Evolutionary conservation across 345 rosid species (phyloP).

Genomic region (Moringa oleifera): DNA sequence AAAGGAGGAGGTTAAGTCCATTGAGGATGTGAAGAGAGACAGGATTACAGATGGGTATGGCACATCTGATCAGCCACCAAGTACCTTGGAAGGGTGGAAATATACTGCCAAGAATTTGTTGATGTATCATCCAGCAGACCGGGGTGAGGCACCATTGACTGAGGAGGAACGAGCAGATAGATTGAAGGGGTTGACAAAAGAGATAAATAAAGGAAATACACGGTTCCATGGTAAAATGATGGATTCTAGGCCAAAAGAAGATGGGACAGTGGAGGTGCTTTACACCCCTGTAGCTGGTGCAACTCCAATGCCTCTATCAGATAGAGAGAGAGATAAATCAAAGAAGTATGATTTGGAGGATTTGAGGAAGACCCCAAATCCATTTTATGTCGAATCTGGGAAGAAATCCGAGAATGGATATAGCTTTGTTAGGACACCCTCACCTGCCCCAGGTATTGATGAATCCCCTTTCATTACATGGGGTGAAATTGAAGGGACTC

Average conservation of each 20-base stretch:
- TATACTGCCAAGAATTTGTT: constrained; percentile 83
- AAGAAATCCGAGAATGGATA: constrained; percentile 86
- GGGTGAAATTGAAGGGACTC: constrained; percentile 99
- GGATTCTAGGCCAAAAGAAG: constrained; percentile 81
- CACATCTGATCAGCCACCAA: constrained; percentile 85
- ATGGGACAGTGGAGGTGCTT: constrained; percentile 73
- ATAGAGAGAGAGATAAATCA: constrained; percentile 64
- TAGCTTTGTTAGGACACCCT: constrained; percentile 85
- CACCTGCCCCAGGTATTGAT: constrained; percentile 91
- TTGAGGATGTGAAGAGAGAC: constrained; percentile 60
- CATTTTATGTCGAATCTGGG: constrained; percentile 64
- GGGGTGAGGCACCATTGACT: constrained; percentile 79
- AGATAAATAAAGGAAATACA: constrained; percentile 59
- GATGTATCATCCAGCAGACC: constrained; percentile 93
- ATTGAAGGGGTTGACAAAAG: constrained; percentile 67
- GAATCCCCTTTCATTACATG: constrained; percentile 92
- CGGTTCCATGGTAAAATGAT: constrained; percentile 83
- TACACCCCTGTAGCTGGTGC: constrained; percentile 75
- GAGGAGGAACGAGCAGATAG: constrained; percentile 69
- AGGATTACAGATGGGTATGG: constrained; percentile 94
- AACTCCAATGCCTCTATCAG: constrained; percentile 57
- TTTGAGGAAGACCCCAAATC: constrained; percentile 76
- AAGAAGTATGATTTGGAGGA: constrained; percentile 91
- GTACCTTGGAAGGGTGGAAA: constrained; percentile 86
- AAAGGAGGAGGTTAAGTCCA: constrained; percentile 33